Conservation (phyloP, 1,139 yeast genomes). For the Sugiyamaella paludigena region DNA sequence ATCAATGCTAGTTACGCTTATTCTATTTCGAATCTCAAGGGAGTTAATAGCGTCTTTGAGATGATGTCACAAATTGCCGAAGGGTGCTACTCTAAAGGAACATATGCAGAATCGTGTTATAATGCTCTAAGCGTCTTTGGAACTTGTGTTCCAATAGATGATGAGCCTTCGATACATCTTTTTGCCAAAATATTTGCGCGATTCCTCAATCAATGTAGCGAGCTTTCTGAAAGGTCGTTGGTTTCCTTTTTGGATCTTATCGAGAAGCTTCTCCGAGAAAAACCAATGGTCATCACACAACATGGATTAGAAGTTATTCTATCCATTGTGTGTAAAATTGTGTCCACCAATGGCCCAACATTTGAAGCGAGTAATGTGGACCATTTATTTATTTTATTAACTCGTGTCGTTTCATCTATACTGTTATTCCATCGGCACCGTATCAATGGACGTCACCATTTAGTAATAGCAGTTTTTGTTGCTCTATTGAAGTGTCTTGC, state of each 20-base stretch:
- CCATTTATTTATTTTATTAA: slow-evolving; percentile 16
- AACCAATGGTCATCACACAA: slow-evolving; percentile 64
- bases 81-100: not conserved
- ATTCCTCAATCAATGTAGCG: slow-evolving; percentile 7
- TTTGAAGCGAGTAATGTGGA: not conserved
- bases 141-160: slow-evolving; percentile 4
- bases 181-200: slow-evolving; percentile 5
- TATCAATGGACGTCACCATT: slow-evolving; percentile 68
- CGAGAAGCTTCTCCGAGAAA: slow-evolving; percentile 47
- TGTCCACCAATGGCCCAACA: slow-evolving; percentile 22
- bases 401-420: slow-evolving; percentile 35
- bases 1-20: slow-evolving; percentile 3
- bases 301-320: slow-evolving; percentile 58
- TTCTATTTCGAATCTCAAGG: not conserved
- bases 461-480: slow-evolving; percentile 51
- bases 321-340: slow-evolving; percentile 38
- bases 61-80: not conserved
- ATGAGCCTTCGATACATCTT: slow-evolving; percentile 1
- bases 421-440: slow-evolving; percentile 69
- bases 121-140: not conserved
- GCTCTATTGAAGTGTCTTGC: slow-evolving; percentile 41
- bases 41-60: not conserved
- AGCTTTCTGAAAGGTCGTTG: not conserved
- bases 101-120: not conserved
- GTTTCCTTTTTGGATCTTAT: slow-evolving; percentile 27